Percentiles rank a stretch among this genome's conserved stretches.
phyloP scores from a whole-genome alignment of 768 basidiomycete species.

The Mrakia hoshinonis region DNA sequence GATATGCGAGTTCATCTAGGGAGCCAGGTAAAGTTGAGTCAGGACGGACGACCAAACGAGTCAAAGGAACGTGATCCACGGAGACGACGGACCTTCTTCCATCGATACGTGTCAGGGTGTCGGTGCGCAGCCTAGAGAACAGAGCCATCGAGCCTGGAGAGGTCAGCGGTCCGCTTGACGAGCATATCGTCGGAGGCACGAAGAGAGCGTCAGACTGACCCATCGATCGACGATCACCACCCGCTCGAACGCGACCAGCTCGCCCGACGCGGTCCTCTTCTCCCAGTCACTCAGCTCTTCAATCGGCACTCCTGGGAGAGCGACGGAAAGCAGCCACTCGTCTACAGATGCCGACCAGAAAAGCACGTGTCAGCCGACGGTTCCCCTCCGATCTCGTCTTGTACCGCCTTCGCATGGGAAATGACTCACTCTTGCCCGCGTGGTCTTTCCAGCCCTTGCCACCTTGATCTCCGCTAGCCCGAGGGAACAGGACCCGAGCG shows the following conservation, averaged over 20 bases:
- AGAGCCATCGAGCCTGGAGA: too few species aligned
- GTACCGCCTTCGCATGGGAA: neutral
- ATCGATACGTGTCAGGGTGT: neutral
- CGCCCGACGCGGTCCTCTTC: slow-evolving; percentile 31
- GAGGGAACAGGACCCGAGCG: neutral
- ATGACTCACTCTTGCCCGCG: slow-evolving; percentile 4
- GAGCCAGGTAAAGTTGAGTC: neutral
- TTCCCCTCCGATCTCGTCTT: neutral
- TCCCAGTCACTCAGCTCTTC: slow-evolving; percentile 36
- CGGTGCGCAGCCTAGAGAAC: neutral
- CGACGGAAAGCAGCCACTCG: slow-evolving; percentile 35
- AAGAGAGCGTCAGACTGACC: slow-evolving; percentile 20
- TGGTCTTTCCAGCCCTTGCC: neutral
- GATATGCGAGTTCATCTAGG: slow-evolving; percentile 1
- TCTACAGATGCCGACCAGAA: slow-evolving; percentile 27
- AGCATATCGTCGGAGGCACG: neutral
- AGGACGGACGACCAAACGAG: neutral
- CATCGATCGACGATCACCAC: slow-evolving; percentile 38
- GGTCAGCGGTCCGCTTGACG: too few species aligned
- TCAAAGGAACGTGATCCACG: neutral
- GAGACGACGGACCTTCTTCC: slow-evolving; percentile 7
- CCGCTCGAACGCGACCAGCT: slow-evolving; percentile 36
- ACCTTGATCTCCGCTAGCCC: neutral
- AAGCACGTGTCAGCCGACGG: neutral
- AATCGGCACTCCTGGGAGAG: slow-evolving; percentile 33